Evolutionary conservation across 148 eudicot genomes (phyloP), one percentile per base, ranked within the genome.

Genomic region (Nepenthes mirabilis): DNA sequence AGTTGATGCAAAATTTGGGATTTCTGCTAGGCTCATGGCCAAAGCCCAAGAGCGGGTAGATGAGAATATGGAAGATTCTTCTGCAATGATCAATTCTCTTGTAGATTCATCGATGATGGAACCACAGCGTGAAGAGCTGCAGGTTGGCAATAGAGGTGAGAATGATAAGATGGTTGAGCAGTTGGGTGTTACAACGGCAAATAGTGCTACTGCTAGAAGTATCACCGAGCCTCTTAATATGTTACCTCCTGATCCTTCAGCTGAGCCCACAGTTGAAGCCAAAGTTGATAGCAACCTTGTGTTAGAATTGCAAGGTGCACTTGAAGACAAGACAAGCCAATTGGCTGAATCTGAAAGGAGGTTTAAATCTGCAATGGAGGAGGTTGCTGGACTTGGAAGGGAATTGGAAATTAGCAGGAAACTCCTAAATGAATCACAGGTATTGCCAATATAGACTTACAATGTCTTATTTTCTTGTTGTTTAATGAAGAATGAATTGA

Each of bases 351-450:
- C 70, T 63, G 95, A 93, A 71, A 66, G 53, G 34, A 79, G 78
- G 72, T 75, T 86, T 57, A 73, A 80, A 62, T 77, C 72, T 36
- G 68, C 75, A 37, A 56, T 64, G 43, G 85, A 84, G 58, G 91
- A 88, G 68, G 74, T 86, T 63, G 72, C 81, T 43, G 82, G 72
- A 73, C 80, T 86, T 62, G 87, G 72, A 52, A 76, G 73, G 67
- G 96, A 93, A 66, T 64, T 93, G 79, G 95, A 89, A 68, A 75
- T 54, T 56, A 83, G 80, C 63, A 76, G 71, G 72, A 86, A 86
- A 76, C 95, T 86, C 63, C 83, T 93, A 56, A 87, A 84, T 66
- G 96, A 93, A 74, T 88, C 99, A 57, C 99, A 93, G 99, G 99
- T 93, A 82, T 50, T 60, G 36, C 63, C 55, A 5, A 52, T 61